Conservation (phyloP, 345 rosid genomes). For the Gossypium bickii region DNA sequence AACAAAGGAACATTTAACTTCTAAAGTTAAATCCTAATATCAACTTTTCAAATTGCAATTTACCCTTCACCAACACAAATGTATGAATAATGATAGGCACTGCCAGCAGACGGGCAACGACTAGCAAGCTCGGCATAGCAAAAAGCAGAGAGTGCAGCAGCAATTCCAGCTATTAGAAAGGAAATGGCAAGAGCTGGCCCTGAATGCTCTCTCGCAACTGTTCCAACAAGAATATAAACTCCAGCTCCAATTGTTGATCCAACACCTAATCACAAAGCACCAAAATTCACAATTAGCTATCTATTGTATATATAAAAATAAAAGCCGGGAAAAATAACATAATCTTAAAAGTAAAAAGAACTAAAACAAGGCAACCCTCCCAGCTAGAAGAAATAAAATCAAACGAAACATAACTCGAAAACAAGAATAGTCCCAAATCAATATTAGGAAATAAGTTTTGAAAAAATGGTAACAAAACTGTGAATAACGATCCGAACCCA, state of each 20-base stretch:
- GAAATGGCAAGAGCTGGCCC: constrained; percentile 94
- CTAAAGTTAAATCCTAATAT: not conserved
- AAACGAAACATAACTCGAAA: not conserved
- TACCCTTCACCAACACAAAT: constrained; percentile 99
- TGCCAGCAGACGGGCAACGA: constrained; percentile 98
- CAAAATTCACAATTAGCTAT: constrained; percentile 8
- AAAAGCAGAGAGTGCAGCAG: constrained; percentile 91
- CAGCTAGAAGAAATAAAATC: not conserved
- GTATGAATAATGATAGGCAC: constrained; percentile 98
- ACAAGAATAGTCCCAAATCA: not conserved
- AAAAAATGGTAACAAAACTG: not conserved
- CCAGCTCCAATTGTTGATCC: constrained; percentile 99
- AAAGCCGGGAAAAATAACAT: not conserved
- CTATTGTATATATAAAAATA: not conserved
- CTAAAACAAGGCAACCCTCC: not conserved
- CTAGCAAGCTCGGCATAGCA: constrained; percentile 98
- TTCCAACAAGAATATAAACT: constrained; percentile 93
- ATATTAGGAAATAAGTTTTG: not conserved
- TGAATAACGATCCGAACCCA: not conserved
- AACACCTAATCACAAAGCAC: constrained; percentile 52
- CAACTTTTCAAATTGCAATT: constrained; percentile 2
- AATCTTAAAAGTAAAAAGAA: not conserved
- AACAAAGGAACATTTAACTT: not conserved
- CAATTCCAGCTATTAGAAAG: constrained; percentile 86
- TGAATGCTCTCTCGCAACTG: constrained; percentile 96